Evolutionary conservation across 805 yeast species (phyloP), one percentile per base, ranked within the genome.

Genomic region (Lachancea sp.): DNA sequence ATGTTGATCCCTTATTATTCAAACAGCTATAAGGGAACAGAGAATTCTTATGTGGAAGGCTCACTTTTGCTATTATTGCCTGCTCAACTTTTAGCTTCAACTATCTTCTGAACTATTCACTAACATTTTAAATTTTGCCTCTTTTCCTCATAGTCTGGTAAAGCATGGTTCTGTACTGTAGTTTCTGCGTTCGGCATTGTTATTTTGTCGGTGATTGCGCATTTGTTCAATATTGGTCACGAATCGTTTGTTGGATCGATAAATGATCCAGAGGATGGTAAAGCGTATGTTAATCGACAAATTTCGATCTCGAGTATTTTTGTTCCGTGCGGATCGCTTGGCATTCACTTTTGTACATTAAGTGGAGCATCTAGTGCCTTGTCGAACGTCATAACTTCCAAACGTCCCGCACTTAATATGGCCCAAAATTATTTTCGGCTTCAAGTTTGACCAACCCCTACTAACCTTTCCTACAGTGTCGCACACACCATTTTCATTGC

Each of bases 91-190:
- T 42, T 17, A 16, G 20, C 20, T n/a, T n/a, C 30, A 26, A 13
- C 13, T 26, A n/a, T 12, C 30, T 17, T 17, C 16, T 24, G 30
- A 18, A 16, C 31, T 2, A 12, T 12, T 3, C 25, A 45, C 31
- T 28, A 41, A 32, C 38, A 18, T 13, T 5, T 20, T 4, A 13
- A 11, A 7, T 17, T 25, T 25, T n/a, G 3, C 40, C 16, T 16
- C 16, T 30, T 20, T 32, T 16, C 16, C 26, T 20, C 29, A 33
- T 36, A 79, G 83, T 69, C 92, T 36, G 84, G 79, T 20, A 80
- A 85, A 56, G 97, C 98, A 18, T 90, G 95, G 85, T 87, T 85
- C 63, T 90, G 98, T 62, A 90, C 97, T 33, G 74, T 90, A 30
- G 71, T 92, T 33, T 88, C 97, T 36, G 88, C 92, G 12, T 90